phyloP scores from a whole-genome alignment of 192 early-diverging fungal species.

The Chytriomyces sp. region DNA sequence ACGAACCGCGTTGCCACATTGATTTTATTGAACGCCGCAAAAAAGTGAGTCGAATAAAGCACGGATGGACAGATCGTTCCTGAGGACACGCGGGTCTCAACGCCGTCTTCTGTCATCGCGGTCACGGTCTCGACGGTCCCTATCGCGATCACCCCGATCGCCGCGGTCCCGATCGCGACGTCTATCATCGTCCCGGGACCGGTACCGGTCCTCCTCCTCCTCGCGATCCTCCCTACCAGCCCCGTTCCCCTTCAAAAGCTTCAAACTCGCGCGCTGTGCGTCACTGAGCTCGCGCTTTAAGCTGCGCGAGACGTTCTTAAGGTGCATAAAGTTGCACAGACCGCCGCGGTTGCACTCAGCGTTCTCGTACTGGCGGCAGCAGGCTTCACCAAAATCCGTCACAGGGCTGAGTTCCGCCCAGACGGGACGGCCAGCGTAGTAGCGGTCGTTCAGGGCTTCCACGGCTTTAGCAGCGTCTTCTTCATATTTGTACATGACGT shows the following conservation, averaged over 20 bases:
- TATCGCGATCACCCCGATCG: neutral
- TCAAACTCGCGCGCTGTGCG: constrained; percentile 61
- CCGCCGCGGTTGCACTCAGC: constrained; percentile 94
- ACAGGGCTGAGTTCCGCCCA: constrained; percentile 97
- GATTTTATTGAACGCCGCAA: no score
- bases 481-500: constrained; percentile 86
- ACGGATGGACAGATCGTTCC: no score
- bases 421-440: constrained; percentile 89
- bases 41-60: no score
- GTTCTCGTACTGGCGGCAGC: constrained; percentile 95
- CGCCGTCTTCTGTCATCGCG: neutral
- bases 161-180: neutral
- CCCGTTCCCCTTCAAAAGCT: constrained; percentile 11
- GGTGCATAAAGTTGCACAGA: constrained; percentile 99
- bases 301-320: constrained; percentile 78
- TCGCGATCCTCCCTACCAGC: neutral
- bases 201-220: neutral
- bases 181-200: neutral
- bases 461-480: constrained; percentile 92
- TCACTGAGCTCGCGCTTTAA: constrained; percentile 82
- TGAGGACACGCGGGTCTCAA: no score
- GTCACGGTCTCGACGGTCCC: no score
- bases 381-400: constrained; percentile 96
- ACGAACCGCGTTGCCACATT: no score
- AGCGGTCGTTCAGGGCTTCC: constrained; percentile 89